Evolutionary conservation across 768 basidiomycete species (phyloP).

Genomic region (Panellus pusillus): DNA sequence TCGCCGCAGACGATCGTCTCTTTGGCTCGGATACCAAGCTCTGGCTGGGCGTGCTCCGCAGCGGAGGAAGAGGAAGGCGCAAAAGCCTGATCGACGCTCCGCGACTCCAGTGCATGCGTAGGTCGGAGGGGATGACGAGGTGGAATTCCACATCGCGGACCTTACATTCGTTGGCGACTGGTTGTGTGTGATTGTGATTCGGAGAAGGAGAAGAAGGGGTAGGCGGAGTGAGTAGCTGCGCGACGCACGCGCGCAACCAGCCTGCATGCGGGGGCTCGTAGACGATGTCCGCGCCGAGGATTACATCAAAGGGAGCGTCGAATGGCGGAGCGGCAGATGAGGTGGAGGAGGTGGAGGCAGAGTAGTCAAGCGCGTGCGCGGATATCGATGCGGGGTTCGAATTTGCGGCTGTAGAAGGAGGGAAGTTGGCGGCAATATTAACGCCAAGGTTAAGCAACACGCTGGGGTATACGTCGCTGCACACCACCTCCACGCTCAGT

Average conservation of each 20-base stretch:
- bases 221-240: slow-evolving; percentile 37
- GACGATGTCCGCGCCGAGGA: slow-evolving; percentile 82
- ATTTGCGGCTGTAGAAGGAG: slow-evolving; percentile 3
- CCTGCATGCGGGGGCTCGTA: slow-evolving; percentile 71
- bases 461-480: slow-evolving; percentile 77
- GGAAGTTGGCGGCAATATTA: slow-evolving; percentile 64
- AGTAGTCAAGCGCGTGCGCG: slow-evolving; percentile 62
- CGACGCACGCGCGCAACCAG: slow-evolving; percentile 69
- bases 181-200: not conserved
- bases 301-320: slow-evolving; percentile 56
- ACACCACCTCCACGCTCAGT: slow-evolving; percentile 42
- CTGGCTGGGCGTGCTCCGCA: slow-evolving; percentile 20
- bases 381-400: slow-evolving; percentile 10
- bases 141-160: not conserved
- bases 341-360: slow-evolving; percentile 11
- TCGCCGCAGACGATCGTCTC: slow-evolving; percentile 59
- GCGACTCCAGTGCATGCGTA: slow-evolving; percentile 9
- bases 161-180: not conserved
- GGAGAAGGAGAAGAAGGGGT: slow-evolving; percentile 8
- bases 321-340: slow-evolving; percentile 22
- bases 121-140: slow-evolving; percentile 14
- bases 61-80: not conserved
- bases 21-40: slow-evolving; percentile 53
- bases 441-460: slow-evolving; percentile 66
- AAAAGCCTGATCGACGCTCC: not conserved